Percentiles rank a stretch among this genome's conserved stretches.
These are phyloP conservation scores for Cordia subcordata DNA, from an alignment of 257 asterid genomes.

Conservation along the genomic window DNA sequence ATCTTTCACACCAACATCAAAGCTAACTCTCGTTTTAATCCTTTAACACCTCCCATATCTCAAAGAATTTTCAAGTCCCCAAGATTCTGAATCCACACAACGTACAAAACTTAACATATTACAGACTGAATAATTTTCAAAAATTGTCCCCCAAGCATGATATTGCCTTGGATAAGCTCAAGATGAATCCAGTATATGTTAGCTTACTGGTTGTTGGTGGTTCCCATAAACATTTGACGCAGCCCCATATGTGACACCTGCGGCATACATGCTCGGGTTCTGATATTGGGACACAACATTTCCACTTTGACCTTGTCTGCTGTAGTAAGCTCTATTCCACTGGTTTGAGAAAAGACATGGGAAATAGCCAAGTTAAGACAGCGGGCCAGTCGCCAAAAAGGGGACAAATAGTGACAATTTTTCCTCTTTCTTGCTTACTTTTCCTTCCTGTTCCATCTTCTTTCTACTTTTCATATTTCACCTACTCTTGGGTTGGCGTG, in stretches of 20 bases:
- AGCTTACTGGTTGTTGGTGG: slow-evolving; percentile 76
- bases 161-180: slow-evolving; percentile 25
- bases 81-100: neutral
- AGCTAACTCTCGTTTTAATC: neutral
- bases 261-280: slow-evolving; percentile 31
- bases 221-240: slow-evolving; percentile 63
- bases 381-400: neutral
- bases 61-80: slow-evolving; percentile 1
- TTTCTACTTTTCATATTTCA: too few relatives aligned
- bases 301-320: slow-evolving; percentile 69
- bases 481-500: too few relatives aligned
- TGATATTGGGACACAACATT: slow-evolving; percentile 36
- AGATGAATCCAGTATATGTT: slow-evolving; percentile 12
- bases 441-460: too few relatives aligned
- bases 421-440: neutral
- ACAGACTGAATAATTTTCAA: neutral
- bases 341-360: slow-evolving; percentile 23
- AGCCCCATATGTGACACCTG: slow-evolving; percentile 45
- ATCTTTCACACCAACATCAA: neutral
- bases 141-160: slow-evolving; percentile 25
- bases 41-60: neutral
- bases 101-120: slow-evolving; percentile 2
- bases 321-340: slow-evolving; percentile 57
- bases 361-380: neutral
- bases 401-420: neutral